phyloP scores from a whole-genome alignment of 2,329 filamentous ascomycete species.

The Fusarium oligoseptatum region DNA sequence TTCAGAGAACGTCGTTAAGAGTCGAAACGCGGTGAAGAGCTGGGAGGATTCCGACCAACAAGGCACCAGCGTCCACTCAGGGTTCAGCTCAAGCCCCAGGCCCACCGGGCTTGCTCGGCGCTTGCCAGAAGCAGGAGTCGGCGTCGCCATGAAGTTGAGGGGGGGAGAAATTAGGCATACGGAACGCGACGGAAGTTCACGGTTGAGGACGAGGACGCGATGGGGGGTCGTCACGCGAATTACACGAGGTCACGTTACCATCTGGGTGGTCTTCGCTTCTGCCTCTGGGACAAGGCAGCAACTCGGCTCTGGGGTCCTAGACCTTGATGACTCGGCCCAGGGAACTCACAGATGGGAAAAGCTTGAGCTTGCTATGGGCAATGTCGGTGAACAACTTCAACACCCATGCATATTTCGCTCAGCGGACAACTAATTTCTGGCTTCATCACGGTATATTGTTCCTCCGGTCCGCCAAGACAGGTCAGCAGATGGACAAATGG shows the following conservation, averaged over 20 bases:
- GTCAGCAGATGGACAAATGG: not conserved
- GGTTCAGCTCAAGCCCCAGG: not conserved
- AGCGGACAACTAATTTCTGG: not conserved
- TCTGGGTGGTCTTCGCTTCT: not conserved
- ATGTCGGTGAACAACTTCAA: not conserved
- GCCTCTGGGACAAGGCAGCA: not conserved
- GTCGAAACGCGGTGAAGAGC: not conserved
- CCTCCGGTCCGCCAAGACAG: not conserved
- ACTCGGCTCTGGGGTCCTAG: not conserved
- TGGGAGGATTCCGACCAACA: not conserved
- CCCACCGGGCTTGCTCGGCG: not conserved
- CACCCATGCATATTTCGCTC: not conserved
- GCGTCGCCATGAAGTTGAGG: not conserved
- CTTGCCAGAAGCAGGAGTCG: not conserved
- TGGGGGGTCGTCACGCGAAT: conserved; percentile 8
- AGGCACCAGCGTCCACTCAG: conserved; percentile 26
- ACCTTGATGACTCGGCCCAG: not conserved
- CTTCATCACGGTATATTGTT: conserved; percentile 2
- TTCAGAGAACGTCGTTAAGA: not conserved
- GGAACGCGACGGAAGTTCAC: not conserved
- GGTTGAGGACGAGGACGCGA: not conserved
- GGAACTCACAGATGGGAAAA: not conserved
- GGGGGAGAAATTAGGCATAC: not conserved
- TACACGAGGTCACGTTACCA: conserved; percentile 29
- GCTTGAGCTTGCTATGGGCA: not conserved